Evolutionary conservation across 306 rosid genomes (phyloP), one percentile per base, ranked within the genome.

Genomic region (Elaeagnus macrophylla): DNA sequence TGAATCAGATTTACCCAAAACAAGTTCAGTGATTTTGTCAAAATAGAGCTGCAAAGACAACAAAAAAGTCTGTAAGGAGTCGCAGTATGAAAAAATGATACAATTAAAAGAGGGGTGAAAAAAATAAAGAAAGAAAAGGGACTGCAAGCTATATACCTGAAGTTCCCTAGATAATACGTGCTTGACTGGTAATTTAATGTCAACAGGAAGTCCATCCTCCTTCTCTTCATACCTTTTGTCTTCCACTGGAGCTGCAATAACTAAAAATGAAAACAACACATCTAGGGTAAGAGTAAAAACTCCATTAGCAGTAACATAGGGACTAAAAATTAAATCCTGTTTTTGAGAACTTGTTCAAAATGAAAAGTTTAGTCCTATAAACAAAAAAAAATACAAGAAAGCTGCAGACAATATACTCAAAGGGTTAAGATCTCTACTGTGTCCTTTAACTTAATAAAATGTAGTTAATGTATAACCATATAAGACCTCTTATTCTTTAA

Each of bases 131-230:
- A 25, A 25, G 2, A 25, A 25, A 5, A 5, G 32, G 14, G 40
- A 44, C 1, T 12, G 53, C 8, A 11, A 39, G 63, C 12, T 25
- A 46, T 51, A 50, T 75, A 91, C 99, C 93, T 78, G 95, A 75
- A 87, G 96, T 71, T 91, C 96, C 78, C 73, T 82, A 44, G 96
- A 82, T 47, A 91, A 64, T 53, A 87, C 58, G 52, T 86, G 99
- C 75, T 80, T 91, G 61, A 87, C 83, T 43, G 96, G 96, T 73
- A 84, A 72, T 67, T 91, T 91, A 67, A 75, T 67, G 61, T 87
- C 99, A 68, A 80, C 63, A 6, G 84, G 78, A 76, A 82, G 60
- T 48, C 68, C 81, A 45, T 87, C 96, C 13, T 82, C 89, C 75
- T 81, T 84, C 37, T 62, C 75, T 59, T 91, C 95, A 54, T 72